Base-by-base conservation (phyloP, 2,329 filamentous ascomycete genomes). In the Aspergillus fumigatiaffinis region DNA sequence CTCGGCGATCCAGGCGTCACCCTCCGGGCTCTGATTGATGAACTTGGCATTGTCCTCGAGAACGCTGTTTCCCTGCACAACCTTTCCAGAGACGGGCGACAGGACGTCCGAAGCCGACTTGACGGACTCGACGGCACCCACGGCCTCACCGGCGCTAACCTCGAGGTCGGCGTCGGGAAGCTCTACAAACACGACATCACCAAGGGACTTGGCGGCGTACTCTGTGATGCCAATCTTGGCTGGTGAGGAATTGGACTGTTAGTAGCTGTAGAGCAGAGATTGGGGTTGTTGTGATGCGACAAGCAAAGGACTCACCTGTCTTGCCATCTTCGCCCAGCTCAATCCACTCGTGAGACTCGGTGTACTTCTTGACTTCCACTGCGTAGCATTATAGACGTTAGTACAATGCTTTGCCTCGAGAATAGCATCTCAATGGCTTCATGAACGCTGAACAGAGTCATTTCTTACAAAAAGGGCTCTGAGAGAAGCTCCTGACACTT, bases 61-160 rank as follows among this genome's bases (percentile, higher is more conserved):
- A 59, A 80, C 71, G 10, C 72, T 71, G 80, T 99, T 99, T 68
- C 87, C 82, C 70, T 88, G 84, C 41, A 85, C 82, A 60, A 99
- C 85, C 66, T 80, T 89, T 71, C 93, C 93, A 53, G 83, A 79
- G 64, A 97, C 84, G 20, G 94, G 94, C 14, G 91, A 87, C 79
- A 96, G 89, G 81, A 99, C 96, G 75, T 99, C 94, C 62, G 91
- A 93, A n/a, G 94, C 94, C 61, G 89, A 94, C 83, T 99, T 99
- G 76, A 99, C 94, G 2, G 92, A 97, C 81, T 99, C 94, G 67
- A 99, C 93, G 59, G 93, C 92, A 65, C 94, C 94, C 66, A 97
- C 89, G 63, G 89, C 83, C 72, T 97, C 93, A 69, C 92, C 92
- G 56, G 87, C 84, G 57, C 78, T 77, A 60, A 96, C 83, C 68